Percentiles rank a stretch among this genome's conserved stretches.
Conservation (phyloP, 139 green algal species). For the Pseudopediastrum boryanum region DNA sequence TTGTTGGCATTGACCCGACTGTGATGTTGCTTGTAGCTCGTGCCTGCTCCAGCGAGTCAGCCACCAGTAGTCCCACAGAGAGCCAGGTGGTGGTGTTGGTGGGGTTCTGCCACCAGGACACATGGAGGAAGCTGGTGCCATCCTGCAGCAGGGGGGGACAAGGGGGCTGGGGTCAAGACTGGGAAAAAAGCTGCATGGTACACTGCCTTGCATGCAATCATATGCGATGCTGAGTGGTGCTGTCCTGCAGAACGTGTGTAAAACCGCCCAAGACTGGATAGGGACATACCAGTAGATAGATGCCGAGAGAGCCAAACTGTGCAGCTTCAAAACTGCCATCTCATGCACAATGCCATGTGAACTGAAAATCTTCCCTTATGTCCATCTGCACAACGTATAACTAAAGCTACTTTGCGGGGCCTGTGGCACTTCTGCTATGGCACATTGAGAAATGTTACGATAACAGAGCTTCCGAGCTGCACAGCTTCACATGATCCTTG, state of each 20-base stretch:
- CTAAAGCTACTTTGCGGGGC: too few relatives aligned
- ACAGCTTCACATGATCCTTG: too few relatives aligned
- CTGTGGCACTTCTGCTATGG: too few relatives aligned
- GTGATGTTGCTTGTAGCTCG: background rate
- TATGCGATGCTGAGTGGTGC: background rate
- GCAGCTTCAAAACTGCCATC: background rate
- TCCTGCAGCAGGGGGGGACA: conserved; percentile 16
- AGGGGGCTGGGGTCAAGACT: background rate
- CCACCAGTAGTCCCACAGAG: conserved; percentile 36
- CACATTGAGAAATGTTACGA: too few relatives aligned
- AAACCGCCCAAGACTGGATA: background rate
- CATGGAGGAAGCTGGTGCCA: conserved; percentile 17
- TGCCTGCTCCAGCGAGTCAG: conserved; percentile 3
- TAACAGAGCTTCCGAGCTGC: too few relatives aligned
- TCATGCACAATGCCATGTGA: too few relatives aligned
- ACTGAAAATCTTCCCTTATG: too few relatives aligned
- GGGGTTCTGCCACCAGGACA: conserved; percentile 18
- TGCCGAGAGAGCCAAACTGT: background rate
- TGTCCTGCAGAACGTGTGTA: background rate
- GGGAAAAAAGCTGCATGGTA: background rate
- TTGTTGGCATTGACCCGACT: background rate
- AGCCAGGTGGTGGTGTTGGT: conserved; percentile 9
- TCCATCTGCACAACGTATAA: too few relatives aligned
- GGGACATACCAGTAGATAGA: background rate
- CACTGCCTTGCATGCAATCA: background rate